Evolutionary conservation across 2,329 filamentous ascomycete species (phyloP).

Genomic region (Fusarium dimerum): DNA sequence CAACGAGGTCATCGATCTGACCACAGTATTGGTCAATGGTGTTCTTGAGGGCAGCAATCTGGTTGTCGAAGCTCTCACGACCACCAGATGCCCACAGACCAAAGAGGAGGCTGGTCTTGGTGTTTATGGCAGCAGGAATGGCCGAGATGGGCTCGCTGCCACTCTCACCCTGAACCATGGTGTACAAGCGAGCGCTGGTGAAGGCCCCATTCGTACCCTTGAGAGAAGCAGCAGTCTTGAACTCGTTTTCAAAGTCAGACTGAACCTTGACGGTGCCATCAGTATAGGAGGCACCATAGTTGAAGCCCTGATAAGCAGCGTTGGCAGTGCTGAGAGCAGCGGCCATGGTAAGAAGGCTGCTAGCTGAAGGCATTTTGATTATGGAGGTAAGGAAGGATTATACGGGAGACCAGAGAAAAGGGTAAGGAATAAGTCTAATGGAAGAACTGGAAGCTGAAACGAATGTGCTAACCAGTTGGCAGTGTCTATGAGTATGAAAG

Average conservation of each 20-base stretch:
- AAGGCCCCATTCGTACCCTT: conserved; percentile 63
- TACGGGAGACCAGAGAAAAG: neutral
- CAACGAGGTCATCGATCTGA: conserved; percentile 65
- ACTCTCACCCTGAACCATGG: conserved; percentile 70
- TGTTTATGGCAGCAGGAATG: conserved; percentile 80
- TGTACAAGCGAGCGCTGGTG: conserved; percentile 73
- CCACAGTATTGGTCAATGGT: conserved; percentile 71
- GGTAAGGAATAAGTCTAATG: neutral
- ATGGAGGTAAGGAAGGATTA: neutral
- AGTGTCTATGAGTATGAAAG: neutral
- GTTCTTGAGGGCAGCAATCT: conserved; percentile 69
- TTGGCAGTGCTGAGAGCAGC: conserved; percentile 35
- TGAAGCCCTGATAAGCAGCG: conserved; percentile 65
- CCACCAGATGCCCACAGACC: conserved; percentile 81
- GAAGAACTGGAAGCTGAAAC: neutral
- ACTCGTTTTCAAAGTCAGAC: conserved; percentile 69
- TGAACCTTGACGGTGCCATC: conserved; percentile 61
- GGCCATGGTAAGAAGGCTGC: conserved; percentile 36
- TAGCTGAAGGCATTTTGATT: conserved; percentile 34
- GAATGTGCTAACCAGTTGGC: neutral
- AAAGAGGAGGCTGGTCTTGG: conserved; percentile 76
- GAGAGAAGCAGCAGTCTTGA: conserved; percentile 65
- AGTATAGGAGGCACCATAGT: conserved; percentile 67
- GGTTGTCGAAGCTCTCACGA: conserved; percentile 64
- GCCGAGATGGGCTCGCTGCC: conserved; percentile 66